Percentiles rank a stretch among this genome's conserved stretches.
These are phyloP conservation scores for Meripilus lineatus DNA, from an alignment of 1,284 basidiomycete genomes.

Conservation along the genomic window DNA sequence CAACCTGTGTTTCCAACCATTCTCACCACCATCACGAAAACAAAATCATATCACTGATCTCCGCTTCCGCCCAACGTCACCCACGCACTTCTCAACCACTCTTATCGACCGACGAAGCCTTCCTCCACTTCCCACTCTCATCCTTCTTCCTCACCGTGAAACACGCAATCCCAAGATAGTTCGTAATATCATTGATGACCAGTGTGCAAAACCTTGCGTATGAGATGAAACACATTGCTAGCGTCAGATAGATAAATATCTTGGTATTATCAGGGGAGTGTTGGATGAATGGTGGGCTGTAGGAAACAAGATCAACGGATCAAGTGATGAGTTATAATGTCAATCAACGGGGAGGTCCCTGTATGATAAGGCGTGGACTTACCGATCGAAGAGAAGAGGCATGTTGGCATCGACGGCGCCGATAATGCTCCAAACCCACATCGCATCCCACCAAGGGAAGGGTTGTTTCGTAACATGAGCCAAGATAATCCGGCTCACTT, in stretches of 20 bases:
- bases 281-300: slow-evolving; percentile 73
- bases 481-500: slow-evolving; percentile 89
- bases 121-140: slow-evolving; percentile 63
- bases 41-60: slow-evolving; percentile 6
- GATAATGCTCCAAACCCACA: slow-evolving; percentile 80
- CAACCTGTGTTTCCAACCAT: no score
- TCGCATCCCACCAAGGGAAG: slow-evolving; percentile 86
- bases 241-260: slow-evolving; percentile 66
- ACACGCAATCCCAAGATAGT: slow-evolving; percentile 86
- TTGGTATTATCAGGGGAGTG: slow-evolving; percentile 52
- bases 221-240: slow-evolving; percentile 60
- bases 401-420: slow-evolving; percentile 84
- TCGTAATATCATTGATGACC: slow-evolving; percentile 84
- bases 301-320: no score
- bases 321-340: neutral
- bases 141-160: slow-evolving; percentile 86
- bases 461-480: slow-evolving; percentile 85
- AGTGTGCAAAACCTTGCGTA: slow-evolving; percentile 79
- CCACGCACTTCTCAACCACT: no score
- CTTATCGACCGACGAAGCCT: slow-evolving; percentile 31
- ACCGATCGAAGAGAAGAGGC: slow-evolving; percentile 64
- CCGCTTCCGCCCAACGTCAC: slow-evolving; percentile 12
- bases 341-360: neutral
- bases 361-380: slow-evolving; percentile 21
- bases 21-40: neutral